phyloP scores from a whole-genome alignment of 192 early-diverging fungal genomes.

The Spinellus fusiger region DNA sequence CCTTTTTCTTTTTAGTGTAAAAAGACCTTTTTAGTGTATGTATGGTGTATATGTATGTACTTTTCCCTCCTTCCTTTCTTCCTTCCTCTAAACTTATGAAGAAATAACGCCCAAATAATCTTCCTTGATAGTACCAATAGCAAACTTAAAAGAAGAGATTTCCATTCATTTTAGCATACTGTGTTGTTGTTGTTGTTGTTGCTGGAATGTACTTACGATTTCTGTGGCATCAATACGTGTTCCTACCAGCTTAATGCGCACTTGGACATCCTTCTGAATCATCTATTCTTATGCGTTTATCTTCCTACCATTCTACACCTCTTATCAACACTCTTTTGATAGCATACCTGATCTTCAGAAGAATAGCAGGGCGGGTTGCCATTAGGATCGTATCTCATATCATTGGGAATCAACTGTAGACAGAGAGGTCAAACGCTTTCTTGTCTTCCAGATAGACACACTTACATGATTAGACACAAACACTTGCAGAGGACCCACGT shows the following conservation, averaged over 20 bases:
- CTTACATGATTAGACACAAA: slow-evolving; percentile 81
- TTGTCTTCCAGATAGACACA: neutral
- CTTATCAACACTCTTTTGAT: neutral
- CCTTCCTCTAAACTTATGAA: neutral
- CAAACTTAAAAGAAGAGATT: slow-evolving; percentile 52
- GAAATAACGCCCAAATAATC: slow-evolving; percentile 84
- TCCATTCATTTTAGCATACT: neutral
- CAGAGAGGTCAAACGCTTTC: slow-evolving; percentile 9
- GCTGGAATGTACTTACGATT: slow-evolving; percentile 86
- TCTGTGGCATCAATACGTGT: slow-evolving; percentile 86
- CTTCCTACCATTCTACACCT: neutral
- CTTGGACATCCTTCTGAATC: slow-evolving; percentile 82
- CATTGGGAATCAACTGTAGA: slow-evolving; percentile 73
- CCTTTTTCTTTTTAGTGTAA: no score
- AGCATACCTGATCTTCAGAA: slow-evolving; percentile 61
- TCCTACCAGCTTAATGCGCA: slow-evolving; percentile 87
- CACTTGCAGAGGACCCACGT: slow-evolving; percentile 88
- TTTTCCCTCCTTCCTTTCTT: neutral
- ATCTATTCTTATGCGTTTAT: slow-evolving; percentile 22
- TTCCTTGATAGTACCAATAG: slow-evolving; percentile 96
- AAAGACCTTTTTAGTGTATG: neutral
- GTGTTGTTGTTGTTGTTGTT: no score
- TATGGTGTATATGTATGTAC: neutral
- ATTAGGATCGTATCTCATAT: slow-evolving; percentile 87
- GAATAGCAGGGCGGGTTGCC: slow-evolving; percentile 80